A percentile compares a stretch with the other conserved stretches of the same genome.
Conservation (phyloP, 768 basidiomycete species). For the Pleurotus salmoneostramineus region DNA sequence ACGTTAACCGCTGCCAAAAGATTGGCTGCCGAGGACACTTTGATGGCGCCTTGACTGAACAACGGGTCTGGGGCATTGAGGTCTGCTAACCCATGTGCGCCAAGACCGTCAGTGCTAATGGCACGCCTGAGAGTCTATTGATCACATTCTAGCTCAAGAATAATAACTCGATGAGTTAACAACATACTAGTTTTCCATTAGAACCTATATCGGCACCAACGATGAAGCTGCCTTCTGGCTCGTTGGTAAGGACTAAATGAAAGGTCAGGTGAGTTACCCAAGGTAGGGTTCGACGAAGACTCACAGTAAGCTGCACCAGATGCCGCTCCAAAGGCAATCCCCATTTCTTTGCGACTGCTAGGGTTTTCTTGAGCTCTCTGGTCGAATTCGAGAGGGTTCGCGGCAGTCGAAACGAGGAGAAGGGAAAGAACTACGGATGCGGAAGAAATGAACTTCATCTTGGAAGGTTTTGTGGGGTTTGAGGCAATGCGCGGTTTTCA, state of each 20-base stretch:
- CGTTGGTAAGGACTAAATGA: constrained; percentile 44
- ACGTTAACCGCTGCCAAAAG: constrained; percentile 32
- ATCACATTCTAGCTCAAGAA: not conserved
- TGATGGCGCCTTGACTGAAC: constrained; percentile 38
- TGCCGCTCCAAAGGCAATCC: no score
- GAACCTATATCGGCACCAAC: constrained; percentile 36
- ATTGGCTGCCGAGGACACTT: constrained; percentile 27
- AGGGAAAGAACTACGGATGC: no score
- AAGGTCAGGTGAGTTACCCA: not conserved
- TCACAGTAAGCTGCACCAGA: no score
- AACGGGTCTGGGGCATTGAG: constrained; percentile 33
- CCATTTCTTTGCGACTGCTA: no score
- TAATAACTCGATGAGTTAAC: not conserved
- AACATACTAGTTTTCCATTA: constrained; percentile 36
- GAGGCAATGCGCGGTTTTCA: no score
- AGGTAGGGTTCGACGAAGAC: not conserved
- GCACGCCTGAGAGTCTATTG: constrained; percentile 24
- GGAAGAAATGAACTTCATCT: no score
- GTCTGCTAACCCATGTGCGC: constrained; percentile 28
- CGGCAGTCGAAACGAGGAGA: no score
- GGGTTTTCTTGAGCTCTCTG: no score
- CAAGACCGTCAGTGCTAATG: constrained; percentile 26
- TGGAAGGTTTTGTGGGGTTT: no score
- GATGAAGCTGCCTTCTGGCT: constrained; percentile 39
- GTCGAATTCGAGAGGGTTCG: no score